Base-by-base conservation (phyloP, 371 early-diverging fungal species). In the Circinella umbellata region DNA sequence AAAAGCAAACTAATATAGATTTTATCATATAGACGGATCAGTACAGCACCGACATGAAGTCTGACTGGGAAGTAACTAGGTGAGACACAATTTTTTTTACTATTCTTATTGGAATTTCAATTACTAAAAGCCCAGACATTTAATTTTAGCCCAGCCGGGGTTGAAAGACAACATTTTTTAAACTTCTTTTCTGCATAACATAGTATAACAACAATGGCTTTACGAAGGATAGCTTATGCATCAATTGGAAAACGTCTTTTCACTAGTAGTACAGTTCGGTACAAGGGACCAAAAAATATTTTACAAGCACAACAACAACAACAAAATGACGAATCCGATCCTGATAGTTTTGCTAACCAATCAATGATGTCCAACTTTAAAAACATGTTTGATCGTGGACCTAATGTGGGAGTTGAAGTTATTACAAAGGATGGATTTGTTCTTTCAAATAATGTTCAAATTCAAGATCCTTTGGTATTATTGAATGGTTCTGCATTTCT, bases 321-420 rank as follows among this genome's bases (percentile, higher is more conserved):
- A 51, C 51, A 51, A 51, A n/a, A n/a, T n/a, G n/a, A 51, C n/a
- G 51, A 51, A 15, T n/a, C 51, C 15, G 51, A 51, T 51, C 57
- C 57, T 27, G 57, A 57, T 49, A 46, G 13, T 34, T 67, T 60
- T 14, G 39, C 49, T 9, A 42, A 60, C 47, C 38, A 36, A 15
- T 57, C 59, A 11, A 67, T 77, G 53, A 57, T 57, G 18, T 73
- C 78, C 11, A 73, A 74, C 17, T 86, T 86, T 64, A 72, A 57
- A 46, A 87, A 87, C 63, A 82, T 87, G 85, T 87, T 85, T 77
- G 87, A 85, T 69, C 78, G 81, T 57, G 80, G 83, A 18, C 81
- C 84, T 4, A 79, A 77, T 69, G 82, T 81, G 4, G 80, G 82
- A 34, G 71, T 85, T 42, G 83, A 82, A 61, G 69, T 76, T 4